These are phyloP conservation scores for Calocybe cyanea DNA, from an alignment of 768 basidiomycete species.

Conservation along the genomic window DNA sequence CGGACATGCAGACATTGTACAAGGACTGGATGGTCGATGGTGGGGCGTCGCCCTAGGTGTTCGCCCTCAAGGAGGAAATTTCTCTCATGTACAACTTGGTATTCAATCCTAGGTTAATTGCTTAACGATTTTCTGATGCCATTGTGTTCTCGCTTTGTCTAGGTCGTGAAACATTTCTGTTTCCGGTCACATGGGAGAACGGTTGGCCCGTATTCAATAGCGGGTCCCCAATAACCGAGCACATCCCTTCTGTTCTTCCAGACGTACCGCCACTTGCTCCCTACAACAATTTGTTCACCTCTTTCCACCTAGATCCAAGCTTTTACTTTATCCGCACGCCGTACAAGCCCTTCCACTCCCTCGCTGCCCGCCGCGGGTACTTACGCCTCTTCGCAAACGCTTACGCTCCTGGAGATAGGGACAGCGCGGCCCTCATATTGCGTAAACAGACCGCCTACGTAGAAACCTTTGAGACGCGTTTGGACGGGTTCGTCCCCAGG, in stretches of 20 bases:
- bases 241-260: conserved; percentile 24
- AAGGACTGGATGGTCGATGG: conserved; percentile 32
- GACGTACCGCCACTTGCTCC: conserved; percentile 21
- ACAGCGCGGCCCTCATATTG: conserved; percentile 31
- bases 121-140: background rate
- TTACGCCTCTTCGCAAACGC: conserved; percentile 31
- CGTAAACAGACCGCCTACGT: conserved; percentile 34
- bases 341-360: conserved; percentile 32
- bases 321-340: conserved; percentile 38
- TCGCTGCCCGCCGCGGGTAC: conserved; percentile 23
- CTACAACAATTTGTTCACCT: conserved; percentile 27
- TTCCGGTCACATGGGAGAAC: conserved; percentile 34
- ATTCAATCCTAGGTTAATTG: background rate
- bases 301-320: conserved; percentile 22
- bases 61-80: conserved; percentile 29
- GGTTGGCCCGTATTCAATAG: conserved; percentile 37
- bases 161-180: conserved; percentile 38
- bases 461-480: conserved; percentile 32
- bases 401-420: conserved; percentile 35
- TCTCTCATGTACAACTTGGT: conserved; percentile 33
- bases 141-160: background rate
- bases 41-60: conserved; percentile 39
- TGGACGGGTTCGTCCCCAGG: conserved; percentile 26
- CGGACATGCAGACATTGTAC: conserved; percentile 33
- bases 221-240: conserved; percentile 27